Percentiles rank a stretch among this genome's conserved stretches.
These are phyloP conservation scores for Symmetrospora coprosmae DNA, from an alignment of 768 basidiomycete genomes.

Conservation along the genomic window DNA sequence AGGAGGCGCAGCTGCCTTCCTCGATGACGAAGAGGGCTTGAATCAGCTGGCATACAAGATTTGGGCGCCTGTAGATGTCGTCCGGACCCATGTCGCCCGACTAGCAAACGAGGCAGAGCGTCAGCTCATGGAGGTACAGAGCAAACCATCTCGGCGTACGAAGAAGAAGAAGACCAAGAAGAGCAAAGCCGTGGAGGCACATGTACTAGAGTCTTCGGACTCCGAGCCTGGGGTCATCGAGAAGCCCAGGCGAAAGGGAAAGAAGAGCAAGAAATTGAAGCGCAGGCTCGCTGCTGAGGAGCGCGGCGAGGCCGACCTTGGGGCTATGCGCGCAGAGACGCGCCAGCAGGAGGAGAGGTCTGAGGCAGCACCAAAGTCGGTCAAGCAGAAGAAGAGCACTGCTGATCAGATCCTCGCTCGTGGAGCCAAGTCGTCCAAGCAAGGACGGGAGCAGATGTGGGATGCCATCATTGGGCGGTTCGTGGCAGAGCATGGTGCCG, in stretches of 20 bases:
- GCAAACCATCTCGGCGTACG: too few species aligned
- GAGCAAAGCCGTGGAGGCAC: not conserved
- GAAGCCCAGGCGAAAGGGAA: not conserved
- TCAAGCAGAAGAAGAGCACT: not conserved
- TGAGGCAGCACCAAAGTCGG: slow-evolving; percentile 42
- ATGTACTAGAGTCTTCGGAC: too few species aligned
- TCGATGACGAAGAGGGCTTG: slow-evolving; percentile 40
- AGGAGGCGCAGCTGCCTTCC: slow-evolving; percentile 38
- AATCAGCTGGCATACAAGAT: slow-evolving; percentile 26
- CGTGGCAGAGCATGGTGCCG: slow-evolving; percentile 17
- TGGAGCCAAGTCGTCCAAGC: slow-evolving; percentile 53
- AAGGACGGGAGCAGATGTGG: slow-evolving; percentile 55
- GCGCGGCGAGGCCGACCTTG: not conserved
- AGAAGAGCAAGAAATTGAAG: slow-evolving; percentile 27
- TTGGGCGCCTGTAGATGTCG: slow-evolving; percentile 46
- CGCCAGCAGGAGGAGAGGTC: too few species aligned
- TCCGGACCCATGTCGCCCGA: slow-evolving; percentile 43
- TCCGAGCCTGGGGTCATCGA: not conserved
- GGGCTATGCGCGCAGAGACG: not conserved
- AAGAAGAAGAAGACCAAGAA: not conserved
- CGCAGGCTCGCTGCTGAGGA: not conserved
- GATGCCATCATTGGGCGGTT: slow-evolving; percentile 45
- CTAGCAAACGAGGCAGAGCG: slow-evolving; percentile 39
- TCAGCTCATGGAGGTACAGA: too few species aligned
- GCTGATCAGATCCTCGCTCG: slow-evolving; percentile 44